Evolutionary conservation across 306 rosid genomes (phyloP).

Genomic region (Oemleria cerasiformis): DNA sequence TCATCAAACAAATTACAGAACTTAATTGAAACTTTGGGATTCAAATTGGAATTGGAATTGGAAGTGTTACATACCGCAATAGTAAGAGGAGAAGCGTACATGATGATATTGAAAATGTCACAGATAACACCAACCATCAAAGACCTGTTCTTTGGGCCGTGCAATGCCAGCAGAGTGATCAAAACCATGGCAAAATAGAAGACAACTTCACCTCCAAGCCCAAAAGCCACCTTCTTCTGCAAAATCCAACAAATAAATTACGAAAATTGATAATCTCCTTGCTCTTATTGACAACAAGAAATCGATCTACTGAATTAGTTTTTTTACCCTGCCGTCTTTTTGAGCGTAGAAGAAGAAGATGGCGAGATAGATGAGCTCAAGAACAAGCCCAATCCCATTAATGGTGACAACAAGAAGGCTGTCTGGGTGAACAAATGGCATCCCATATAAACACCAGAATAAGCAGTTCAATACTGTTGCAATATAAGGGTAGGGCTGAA

Average conservation of each 20-base stretch:
- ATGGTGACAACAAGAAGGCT: slow-evolving; percentile 60
- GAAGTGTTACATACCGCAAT: slow-evolving; percentile 45
- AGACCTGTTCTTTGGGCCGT: slow-evolving; percentile 40
- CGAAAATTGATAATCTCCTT: background rate
- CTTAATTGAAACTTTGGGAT: background rate
- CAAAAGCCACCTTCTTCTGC: slow-evolving; percentile 41
- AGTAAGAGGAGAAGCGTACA: slow-evolving; percentile 70
- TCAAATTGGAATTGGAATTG: no score
- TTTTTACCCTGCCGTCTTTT: slow-evolving; percentile 46
- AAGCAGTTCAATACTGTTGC: slow-evolving; percentile 67
- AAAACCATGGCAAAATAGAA: slow-evolving; percentile 37
- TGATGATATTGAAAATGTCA: slow-evolving; percentile 65
- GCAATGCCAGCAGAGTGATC: slow-evolving; percentile 38
- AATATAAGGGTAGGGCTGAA: slow-evolving; percentile 58
- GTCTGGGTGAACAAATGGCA: slow-evolving; percentile 70
- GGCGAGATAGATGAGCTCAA: slow-evolving; percentile 52
- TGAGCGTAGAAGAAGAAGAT: slow-evolving; percentile 39
- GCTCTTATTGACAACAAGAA: background rate
- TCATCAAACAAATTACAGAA: background rate
- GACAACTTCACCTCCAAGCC: slow-evolving; percentile 24
- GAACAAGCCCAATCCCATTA: slow-evolving; percentile 49
- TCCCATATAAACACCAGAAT: slow-evolving; percentile 66
- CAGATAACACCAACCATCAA: slow-evolving; percentile 58
- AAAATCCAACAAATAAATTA: background rate
- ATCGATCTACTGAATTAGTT: no score